These are phyloP conservation scores for Kokia cookei DNA, from an alignment of 441 rosid species.

Conservation along the genomic window DNA sequence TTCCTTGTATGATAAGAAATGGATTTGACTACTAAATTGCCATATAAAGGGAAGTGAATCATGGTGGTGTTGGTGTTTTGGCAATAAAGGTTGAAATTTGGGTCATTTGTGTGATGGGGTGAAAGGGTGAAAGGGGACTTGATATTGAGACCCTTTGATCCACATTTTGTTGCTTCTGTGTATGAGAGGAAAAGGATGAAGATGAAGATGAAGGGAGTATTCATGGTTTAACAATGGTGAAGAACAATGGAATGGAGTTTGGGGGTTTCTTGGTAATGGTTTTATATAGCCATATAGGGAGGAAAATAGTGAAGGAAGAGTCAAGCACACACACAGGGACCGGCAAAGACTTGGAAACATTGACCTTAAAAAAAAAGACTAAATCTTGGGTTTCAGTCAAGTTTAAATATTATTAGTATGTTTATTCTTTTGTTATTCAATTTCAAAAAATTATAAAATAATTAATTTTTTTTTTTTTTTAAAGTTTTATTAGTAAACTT, in stretches of 20 bases:
- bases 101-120: slow-evolving; percentile 17
- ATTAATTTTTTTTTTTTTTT: too few relatives aligned
- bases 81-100: slow-evolving; percentile 41
- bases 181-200: slow-evolving; percentile 6
- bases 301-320: neutral
- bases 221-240: slow-evolving; percentile 20
- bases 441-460: too few relatives aligned
- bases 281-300: too few relatives aligned
- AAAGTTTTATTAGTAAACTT: too few relatives aligned
- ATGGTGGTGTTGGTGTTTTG: slow-evolving; percentile 26
- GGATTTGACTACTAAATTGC: slow-evolving; percentile 42
- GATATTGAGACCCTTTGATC: slow-evolving; percentile 21
- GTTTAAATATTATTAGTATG: too few relatives aligned
- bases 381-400: too few relatives aligned
- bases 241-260: neutral
- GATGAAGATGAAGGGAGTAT: slow-evolving; percentile 5
- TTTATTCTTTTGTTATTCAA: too few relatives aligned
- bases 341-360: neutral
- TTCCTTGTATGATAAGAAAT: slow-evolving; percentile 26
- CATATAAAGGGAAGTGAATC: slow-evolving; percentile 41
- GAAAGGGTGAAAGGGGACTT: slow-evolving; percentile 38
- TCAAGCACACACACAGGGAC: neutral
- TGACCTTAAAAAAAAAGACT: too few relatives aligned
- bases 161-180: slow-evolving; percentile 23
- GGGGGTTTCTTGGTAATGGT: neutral